These are phyloP conservation scores for Trametes polyzona DNA, from an alignment of 1,284 basidiomycete species.

Conservation along the genomic window DNA sequence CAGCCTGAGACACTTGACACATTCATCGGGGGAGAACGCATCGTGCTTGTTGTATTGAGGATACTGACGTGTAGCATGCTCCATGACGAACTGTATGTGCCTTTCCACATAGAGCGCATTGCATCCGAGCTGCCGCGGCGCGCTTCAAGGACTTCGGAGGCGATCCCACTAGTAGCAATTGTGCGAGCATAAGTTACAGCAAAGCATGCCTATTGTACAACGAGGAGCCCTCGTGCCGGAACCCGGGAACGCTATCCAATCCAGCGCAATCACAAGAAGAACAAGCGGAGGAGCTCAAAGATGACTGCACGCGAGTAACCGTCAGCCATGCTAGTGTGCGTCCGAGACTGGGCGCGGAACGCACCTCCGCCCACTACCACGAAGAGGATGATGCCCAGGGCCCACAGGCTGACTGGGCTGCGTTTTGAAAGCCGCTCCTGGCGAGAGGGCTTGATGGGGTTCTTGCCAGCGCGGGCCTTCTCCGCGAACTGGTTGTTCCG, in stretches of 20 bases:
- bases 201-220: conserved; percentile 27
- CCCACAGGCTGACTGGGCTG: conserved; percentile 74
- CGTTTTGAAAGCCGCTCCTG: conserved; percentile 70
- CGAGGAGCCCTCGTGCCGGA: conserved; percentile 20
- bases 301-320: conserved; percentile 51
- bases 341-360: conserved; percentile 30
- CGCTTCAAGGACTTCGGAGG: neutral
- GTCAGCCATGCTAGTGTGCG: conserved; percentile 9
- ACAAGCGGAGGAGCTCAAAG: conserved; percentile 67
- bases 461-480: conserved; percentile 72
- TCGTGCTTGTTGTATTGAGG: neutral
- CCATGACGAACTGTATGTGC: conserved; percentile 33
- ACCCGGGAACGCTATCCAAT: conserved; percentile 2
- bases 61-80: neutral
- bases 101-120: neutral
- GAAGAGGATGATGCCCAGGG: conserved; percentile 67
- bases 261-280: conserved; percentile 57
- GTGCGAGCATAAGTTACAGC: conserved; percentile 25
- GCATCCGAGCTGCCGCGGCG: neutral
- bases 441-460: conserved; percentile 69
- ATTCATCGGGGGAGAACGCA: neutral
- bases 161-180: conserved; percentile 13
- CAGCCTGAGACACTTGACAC: neutral
- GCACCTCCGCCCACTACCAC: conserved; percentile 77
- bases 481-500: conserved; percentile 79